Conservation (phyloP, 805 yeast species). For the Yarrowia sp. region DNA sequence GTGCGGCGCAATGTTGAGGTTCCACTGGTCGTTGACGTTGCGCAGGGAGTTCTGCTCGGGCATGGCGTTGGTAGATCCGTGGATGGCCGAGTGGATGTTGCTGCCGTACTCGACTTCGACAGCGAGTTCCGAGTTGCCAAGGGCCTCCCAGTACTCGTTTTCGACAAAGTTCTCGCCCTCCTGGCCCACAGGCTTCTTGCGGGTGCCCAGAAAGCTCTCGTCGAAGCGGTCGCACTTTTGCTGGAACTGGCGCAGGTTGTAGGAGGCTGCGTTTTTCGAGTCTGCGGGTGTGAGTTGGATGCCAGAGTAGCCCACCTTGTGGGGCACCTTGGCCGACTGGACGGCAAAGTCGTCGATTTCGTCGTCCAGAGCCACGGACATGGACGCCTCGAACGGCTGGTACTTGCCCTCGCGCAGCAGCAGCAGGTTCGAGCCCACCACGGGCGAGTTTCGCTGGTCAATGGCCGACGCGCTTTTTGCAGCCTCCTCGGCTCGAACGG, state of each 20-base stretch:
- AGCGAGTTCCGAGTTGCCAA: conserved; percentile 43
- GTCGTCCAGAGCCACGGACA: neutral
- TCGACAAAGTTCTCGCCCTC: conserved; percentile 48
- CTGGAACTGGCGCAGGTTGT: conserved; percentile 56
- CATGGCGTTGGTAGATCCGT: conserved; percentile 78
- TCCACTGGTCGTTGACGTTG: conserved; percentile 59
- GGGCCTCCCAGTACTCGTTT: conserved; percentile 63
- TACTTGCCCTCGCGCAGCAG: conserved; percentile 12
- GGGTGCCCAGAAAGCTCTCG: conserved; percentile 29
- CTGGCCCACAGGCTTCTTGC: neutral
- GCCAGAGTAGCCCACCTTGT: conserved; percentile 16
- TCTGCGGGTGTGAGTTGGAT: conserved; percentile 30
- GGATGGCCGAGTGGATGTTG: conserved; percentile 65
- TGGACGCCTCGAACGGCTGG: neutral
- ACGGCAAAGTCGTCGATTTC: conserved; percentile 10
- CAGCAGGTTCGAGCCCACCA: neutral
- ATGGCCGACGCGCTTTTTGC: neutral
- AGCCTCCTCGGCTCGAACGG: neutral
- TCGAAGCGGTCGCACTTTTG: conserved; percentile 52
- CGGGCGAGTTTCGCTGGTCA: neutral
- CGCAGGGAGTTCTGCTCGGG: conserved; percentile 30
- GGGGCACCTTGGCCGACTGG: neutral
- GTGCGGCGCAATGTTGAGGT: conserved; percentile 68
- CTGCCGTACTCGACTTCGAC: conserved; percentile 79
- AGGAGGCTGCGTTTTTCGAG: conserved; percentile 49